Evolutionary conservation across 1,284 basidiomycete species (phyloP), one percentile per base, ranked within the genome.

Genomic region (Naganishia sp.): DNA sequence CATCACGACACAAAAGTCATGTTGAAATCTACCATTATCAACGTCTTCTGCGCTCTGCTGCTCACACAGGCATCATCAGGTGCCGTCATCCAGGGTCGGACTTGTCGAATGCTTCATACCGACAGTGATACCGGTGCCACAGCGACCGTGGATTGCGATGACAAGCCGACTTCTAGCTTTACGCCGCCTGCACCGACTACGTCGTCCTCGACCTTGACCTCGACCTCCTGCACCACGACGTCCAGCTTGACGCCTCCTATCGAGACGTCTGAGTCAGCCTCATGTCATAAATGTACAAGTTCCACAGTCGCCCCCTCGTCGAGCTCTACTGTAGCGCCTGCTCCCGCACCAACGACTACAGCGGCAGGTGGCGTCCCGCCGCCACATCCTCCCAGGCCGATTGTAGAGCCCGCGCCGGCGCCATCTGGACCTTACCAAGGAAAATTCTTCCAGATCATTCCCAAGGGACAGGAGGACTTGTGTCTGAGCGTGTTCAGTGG

Each of bases 401-500:
- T 21, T 21, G 15, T 7, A 18, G 23, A 15, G 41, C 3, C 23
- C 11, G 41, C 21, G 9, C 50, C 50, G 18, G 13, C 50, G 18
- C 25, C 50, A 11, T 9, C 50, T 6, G 6, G 28, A 52, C 50
- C 50, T 18, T 31, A 47, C 47, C n/a, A 13, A 6, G n/a, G 45
- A 2, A 47, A 11, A 17, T 47, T 58, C 18, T 58, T 47, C 21
- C 56, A 58, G 31, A 58, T 58, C 46, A 45, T 32, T 17, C 56
- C 56, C 7, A 32, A 10, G 15, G 31, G 9, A 3, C n/a, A 58
- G 21, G 31, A 45, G 4, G 21, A 45, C 17, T 17, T 58, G 28
- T 58, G 56, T 23, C 13, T 58, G 31, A 43, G 45, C 25, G 46
- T 39, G 10, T 21, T 35, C n/a, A 32, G 32, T 15, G 25, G n/a